phyloP scores from a whole-genome alignment of 192 early-diverging fungal genomes.

The Piromyces finnis region DNA sequence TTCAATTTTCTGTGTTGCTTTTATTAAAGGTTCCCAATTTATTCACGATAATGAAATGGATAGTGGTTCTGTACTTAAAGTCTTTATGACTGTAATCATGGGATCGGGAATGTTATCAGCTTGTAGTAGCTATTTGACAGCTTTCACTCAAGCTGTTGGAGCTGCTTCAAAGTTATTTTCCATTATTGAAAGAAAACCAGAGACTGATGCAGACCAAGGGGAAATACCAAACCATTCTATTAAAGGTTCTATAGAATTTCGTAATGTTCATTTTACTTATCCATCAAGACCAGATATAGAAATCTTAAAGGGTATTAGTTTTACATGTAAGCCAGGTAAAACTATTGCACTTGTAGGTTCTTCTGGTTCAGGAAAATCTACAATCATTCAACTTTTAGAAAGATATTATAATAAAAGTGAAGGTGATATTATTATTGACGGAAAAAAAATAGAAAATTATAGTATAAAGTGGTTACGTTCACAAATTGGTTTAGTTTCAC shows the following conservation, averaged over 20 bases:
- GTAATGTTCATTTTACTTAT: slow-evolving; percentile 61
- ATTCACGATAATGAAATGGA: slow-evolving; percentile 17
- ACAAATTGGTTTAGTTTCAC: slow-evolving; percentile 2
- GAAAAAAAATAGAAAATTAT: slow-evolving; percentile 46
- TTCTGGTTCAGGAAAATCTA: slow-evolving; percentile 75
- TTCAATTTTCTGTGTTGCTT: slow-evolving; percentile 11
- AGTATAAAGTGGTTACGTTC: slow-evolving; percentile 53
- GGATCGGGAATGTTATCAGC: slow-evolving; percentile 35
- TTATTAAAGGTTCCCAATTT: slow-evolving; percentile 31
- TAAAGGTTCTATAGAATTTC: slow-evolving; percentile 51
- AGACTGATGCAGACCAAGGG: slow-evolving; percentile 43
- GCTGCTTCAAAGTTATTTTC: slow-evolving; percentile 65
- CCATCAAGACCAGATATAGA: slow-evolving; percentile 64
- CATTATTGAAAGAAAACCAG: slow-evolving; percentile 63
- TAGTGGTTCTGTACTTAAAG: slow-evolving; percentile 44
- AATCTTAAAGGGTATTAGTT: slow-evolving; percentile 50
- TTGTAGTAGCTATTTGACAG: slow-evolving; percentile 45
- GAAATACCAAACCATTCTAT: neutral
- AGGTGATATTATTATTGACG: slow-evolving; percentile 53
- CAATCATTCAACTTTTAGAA: slow-evolving; percentile 66
- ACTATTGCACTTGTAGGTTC: slow-evolving; percentile 76
- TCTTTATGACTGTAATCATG: slow-evolving; percentile 78
- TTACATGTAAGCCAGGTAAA: slow-evolving; percentile 42
- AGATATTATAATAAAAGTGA: slow-evolving; percentile 56
- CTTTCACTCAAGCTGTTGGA: slow-evolving; percentile 53